A percentile compares a stretch with the other conserved stretches of the same genome.
These are phyloP conservation scores for Pestalotiopsis sp. DNA, from an alignment of 2,329 filamentous ascomycete species.

Conservation along the genomic window DNA sequence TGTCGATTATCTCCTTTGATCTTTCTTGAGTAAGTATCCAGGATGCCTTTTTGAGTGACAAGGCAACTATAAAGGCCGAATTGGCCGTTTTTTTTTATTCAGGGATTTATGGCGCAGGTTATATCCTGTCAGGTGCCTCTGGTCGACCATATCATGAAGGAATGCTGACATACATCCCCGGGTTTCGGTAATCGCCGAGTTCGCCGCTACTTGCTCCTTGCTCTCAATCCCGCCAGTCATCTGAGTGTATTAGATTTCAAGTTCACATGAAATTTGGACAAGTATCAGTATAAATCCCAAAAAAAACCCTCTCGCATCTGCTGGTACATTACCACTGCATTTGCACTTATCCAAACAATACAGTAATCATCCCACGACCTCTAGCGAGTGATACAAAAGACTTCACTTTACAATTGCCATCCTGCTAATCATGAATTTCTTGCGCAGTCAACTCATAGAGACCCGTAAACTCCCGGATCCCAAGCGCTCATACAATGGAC, in stretches of 20 bases:
- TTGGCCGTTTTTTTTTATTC: background rate
- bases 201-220: background rate
- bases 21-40: too few relatives aligned
- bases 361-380: too few relatives aligned
- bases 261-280: too few relatives aligned
- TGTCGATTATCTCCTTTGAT: too few relatives aligned
- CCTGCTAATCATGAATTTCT: conserved; percentile 12
- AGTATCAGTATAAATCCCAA: background rate
- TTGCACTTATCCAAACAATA: too few relatives aligned
- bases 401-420: too few relatives aligned
- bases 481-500: conserved; percentile 22
- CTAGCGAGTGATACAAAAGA: too few relatives aligned
- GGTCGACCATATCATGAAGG: background rate
- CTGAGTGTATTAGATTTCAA: too few relatives aligned
- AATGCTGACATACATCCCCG: background rate
- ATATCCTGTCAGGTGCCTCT: background rate
- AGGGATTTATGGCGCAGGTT: background rate
- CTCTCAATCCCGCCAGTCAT: background rate
- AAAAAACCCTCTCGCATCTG: too few relatives aligned
- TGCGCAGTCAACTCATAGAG: conserved; percentile 15
- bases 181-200: background rate
- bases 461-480: conserved; percentile 21
- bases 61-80: background rate
- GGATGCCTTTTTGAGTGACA: background rate
- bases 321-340: too few relatives aligned